Conservation (phyloP, 2,329 filamentous ascomycete species). For the Fusarium sp. region DNA sequence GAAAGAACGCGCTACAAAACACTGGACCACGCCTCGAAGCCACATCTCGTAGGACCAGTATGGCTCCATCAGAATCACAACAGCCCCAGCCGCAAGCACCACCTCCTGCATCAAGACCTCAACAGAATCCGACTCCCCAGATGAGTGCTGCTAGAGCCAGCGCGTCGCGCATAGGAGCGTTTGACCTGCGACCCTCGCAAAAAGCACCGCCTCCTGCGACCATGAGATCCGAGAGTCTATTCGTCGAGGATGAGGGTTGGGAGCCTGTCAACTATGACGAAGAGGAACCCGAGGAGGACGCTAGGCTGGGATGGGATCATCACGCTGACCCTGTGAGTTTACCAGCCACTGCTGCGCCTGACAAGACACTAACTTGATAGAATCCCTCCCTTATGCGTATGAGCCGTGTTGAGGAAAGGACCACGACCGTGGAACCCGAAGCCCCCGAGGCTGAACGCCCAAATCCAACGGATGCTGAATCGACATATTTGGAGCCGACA, state of each 20-base stretch:
- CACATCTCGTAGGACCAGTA: slow-evolving; percentile 61
- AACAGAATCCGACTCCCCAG: slow-evolving; percentile 53
- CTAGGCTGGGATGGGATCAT: slow-evolving; percentile 82
- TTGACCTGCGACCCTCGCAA: slow-evolving; percentile 69
- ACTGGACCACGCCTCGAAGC: slow-evolving; percentile 64
- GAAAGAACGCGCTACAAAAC: slow-evolving; percentile 56
- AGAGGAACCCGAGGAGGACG: slow-evolving; percentile 76
- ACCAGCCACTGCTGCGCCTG: slow-evolving; percentile 6
- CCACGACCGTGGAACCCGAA: slow-evolving; percentile 24
- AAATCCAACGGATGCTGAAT: slow-evolving; percentile 48
- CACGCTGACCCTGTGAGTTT: slow-evolving; percentile 73
- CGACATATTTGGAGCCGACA: slow-evolving; percentile 74
- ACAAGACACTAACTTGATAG: slow-evolving; percentile 55
- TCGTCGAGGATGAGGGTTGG: slow-evolving; percentile 85
- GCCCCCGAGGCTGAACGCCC: slow-evolving; percentile 24
- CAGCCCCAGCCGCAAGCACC: slow-evolving; percentile 43
- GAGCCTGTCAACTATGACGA: slow-evolving; percentile 75
- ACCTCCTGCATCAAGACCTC: slow-evolving; percentile 47
- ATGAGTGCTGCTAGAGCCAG: slow-evolving; percentile 54
- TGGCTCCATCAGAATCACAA: slow-evolving; percentile 55
- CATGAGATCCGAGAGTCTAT: slow-evolving; percentile 77
- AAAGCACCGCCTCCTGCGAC: slow-evolving; percentile 70
- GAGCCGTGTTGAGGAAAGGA: slow-evolving; percentile 55
- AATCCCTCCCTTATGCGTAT: slow-evolving; percentile 62
- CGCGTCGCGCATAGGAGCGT: slow-evolving; percentile 55